Evolutionary conservation across 352 stramenopile species (phyloP), one percentile per base, ranked within the genome.

Genomic region (Globisporangium splendens): DNA sequence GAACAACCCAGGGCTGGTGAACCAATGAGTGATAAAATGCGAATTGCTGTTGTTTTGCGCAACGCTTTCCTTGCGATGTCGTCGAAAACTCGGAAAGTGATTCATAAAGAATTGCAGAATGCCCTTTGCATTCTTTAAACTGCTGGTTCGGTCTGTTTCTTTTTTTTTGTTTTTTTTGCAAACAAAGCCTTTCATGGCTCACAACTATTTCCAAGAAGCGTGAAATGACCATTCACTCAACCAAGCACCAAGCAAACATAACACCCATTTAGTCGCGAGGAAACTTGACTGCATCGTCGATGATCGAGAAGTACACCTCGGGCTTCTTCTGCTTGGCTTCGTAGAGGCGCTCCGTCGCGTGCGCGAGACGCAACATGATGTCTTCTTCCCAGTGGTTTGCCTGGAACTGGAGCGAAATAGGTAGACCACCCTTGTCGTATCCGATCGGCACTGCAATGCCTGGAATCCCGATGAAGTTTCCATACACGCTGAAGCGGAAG

Each of bases 401-500:
- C 60, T 95, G 76, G 24, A 96, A 72, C 55, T 95, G 88, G 42
- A 95, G 68, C 7, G 85, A 86, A 41, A 95, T 78, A 12, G 88
- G 88, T 28, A 96, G 53, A 14, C 73, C 78, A 3, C 65, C 54
- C 22, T 57, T 59, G 51, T 91, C 82, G 69, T 87, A 79, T 24
- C 83, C 88, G 22, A 93, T 77, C 0, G 84, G 88, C 33, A 95
- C 82, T 0, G 79, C 70, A 3, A 95, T 65, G 8, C 73, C 88
- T 0, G 89, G 89, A 47, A 95, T 87, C 10, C 91, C 91, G 15
- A 92, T 81, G 35, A 97, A 77, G 62, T 97, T 96, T 24, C 77
- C 88, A 48, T 96, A 86, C 33, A 95, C 70, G 17, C 79, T 79
- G 70, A 86, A 97, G 38, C 79, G 86, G 59, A 96, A 88, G 51